These are phyloP conservation scores for Plectosphaerella cucumerina DNA, from an alignment of 2,329 filamentous ascomycete genomes.

Conservation along the genomic window DNA sequence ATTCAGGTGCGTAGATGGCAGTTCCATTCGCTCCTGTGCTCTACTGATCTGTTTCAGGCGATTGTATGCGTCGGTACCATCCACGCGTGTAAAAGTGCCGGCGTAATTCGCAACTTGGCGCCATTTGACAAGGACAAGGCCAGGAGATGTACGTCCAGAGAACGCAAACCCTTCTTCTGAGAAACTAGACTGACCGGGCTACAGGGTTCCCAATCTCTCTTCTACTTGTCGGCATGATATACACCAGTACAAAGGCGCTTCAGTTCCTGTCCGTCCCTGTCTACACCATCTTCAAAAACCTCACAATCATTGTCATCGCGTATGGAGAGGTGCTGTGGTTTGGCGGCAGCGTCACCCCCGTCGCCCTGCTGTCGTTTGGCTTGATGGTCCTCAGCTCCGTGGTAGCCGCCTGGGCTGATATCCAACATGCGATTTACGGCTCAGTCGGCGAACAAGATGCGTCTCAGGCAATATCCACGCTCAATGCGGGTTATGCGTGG, in stretches of 20 bases:
- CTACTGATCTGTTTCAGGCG: slow-evolving; percentile 51
- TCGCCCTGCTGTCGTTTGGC: slow-evolving; percentile 89
- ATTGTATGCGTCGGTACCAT: slow-evolving; percentile 86
- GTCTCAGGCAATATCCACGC: slow-evolving; percentile 73
- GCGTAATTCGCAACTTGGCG: slow-evolving; percentile 77
- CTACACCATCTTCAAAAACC: slow-evolving; percentile 99
- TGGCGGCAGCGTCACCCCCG: slow-evolving; percentile 81
- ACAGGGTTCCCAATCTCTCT: slow-evolving; percentile 94
- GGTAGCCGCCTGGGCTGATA: slow-evolving; percentile 95
- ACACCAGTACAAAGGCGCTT: slow-evolving; percentile 91
- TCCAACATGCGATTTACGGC: slow-evolving; percentile 70
- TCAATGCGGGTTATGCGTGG: slow-evolving; percentile 96
- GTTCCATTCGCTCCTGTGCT: not conserved
- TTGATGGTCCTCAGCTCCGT: slow-evolving; percentile 95
- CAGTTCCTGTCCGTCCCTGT: slow-evolving; percentile 96
- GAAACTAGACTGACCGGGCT: slow-evolving; percentile 15
- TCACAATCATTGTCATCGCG: slow-evolving; percentile 97
- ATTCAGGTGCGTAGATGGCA: slow-evolving; percentile 67
- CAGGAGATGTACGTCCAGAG: slow-evolving; percentile 71
- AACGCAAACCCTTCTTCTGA: not conserved
- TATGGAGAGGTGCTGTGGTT: slow-evolving; percentile 99
- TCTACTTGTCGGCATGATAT: slow-evolving; percentile 98
- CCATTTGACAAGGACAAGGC: slow-evolving; percentile 84
- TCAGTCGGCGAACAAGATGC: slow-evolving; percentile 40
- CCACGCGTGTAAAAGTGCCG: slow-evolving; percentile 72